Conservation (phyloP, 441 rosid genomes). For the Macaranga tanarius region DNA sequence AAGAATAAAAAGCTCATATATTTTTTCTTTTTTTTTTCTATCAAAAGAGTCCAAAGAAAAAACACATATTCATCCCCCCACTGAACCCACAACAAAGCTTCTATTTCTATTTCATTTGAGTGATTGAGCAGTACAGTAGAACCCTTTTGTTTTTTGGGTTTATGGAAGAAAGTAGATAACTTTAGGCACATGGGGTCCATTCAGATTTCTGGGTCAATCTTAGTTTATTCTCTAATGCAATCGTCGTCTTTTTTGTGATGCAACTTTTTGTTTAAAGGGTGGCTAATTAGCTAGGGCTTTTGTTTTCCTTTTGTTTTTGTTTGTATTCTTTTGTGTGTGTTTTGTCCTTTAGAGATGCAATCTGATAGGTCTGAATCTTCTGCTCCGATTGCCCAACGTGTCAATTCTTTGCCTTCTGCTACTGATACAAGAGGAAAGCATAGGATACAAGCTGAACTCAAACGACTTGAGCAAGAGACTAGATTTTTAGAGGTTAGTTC, state of each 20-base stretch:
- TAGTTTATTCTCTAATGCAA: constrained; percentile 21
- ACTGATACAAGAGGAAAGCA: constrained; percentile 83
- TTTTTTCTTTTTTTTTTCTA: constrained; percentile 11
- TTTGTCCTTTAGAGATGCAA: constrained; percentile 42
- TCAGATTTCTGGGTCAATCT: constrained; percentile 43
- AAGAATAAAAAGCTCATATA: constrained; percentile 8
- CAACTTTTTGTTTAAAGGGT: constrained; percentile 3
- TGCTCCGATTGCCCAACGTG: constrained; percentile 48
- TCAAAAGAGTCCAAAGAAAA: background rate
- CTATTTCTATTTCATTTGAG: background rate
- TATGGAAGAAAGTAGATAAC: constrained; percentile 19
- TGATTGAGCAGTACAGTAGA: constrained; percentile 18
- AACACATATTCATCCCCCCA: background rate
- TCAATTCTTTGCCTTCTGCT: constrained; percentile 34
- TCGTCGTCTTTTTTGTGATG: constrained; percentile 24
- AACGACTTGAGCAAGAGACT: constrained; percentile 87
- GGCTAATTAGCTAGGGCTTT: constrained; percentile 10
- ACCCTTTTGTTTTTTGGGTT: constrained; percentile 25
- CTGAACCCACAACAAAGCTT: background rate
- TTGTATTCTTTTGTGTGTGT: background rate
- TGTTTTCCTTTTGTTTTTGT: background rate
- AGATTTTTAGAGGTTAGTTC: constrained; percentile 72
- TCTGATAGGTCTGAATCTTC: constrained; percentile 57
- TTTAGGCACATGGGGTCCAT: constrained; percentile 40
- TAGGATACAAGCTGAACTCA: constrained; percentile 84